Conservation (phyloP, 2,329 filamentous ascomycete genomes). For the Aspergillus spinulosporus region DNA sequence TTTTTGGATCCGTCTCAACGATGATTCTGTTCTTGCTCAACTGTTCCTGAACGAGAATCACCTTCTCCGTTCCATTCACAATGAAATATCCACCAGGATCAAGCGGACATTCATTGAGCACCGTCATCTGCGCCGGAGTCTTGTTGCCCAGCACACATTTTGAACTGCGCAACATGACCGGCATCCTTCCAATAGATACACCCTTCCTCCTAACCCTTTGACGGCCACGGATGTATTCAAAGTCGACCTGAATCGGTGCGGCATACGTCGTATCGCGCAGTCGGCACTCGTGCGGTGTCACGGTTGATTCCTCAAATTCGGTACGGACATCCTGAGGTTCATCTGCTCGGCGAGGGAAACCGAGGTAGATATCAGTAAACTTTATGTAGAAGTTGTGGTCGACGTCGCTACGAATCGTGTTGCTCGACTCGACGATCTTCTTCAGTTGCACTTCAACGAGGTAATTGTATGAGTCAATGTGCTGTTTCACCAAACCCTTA, state of each 20-base stretch:
- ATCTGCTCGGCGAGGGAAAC: conserved; percentile 75
- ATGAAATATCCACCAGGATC: conserved; percentile 98
- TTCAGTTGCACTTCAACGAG: conserved; percentile 96
- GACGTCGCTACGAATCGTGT: conserved; percentile 84
- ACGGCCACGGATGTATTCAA: conserved; percentile 82
- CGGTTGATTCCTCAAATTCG: conserved; percentile 47
- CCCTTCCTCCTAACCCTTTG: conserved; percentile 71
- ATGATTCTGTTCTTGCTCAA: conserved; percentile 99
- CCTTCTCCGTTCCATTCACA: conserved; percentile 95
- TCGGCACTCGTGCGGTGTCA: conserved; percentile 95
- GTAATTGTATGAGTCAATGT: conserved; percentile 98
- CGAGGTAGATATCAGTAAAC: conserved; percentile 87
- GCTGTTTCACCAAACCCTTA: conserved; percentile 94
- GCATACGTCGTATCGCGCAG: conserved; percentile 97
- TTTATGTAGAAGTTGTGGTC: conserved; percentile 91
- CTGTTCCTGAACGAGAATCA: conserved; percentile 97
- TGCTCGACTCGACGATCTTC: conserved; percentile 91
- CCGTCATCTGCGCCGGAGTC: conserved; percentile 82
- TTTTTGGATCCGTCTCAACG: conserved; percentile 89
- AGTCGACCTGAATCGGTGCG: conserved; percentile 89
- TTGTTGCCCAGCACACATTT: conserved; percentile 85
- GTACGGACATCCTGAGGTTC: conserved; percentile 58
- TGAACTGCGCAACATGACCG: conserved; percentile 94
- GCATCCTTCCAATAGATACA: conserved; percentile 84
- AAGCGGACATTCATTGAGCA: conserved; percentile 91